phyloP scores from a whole-genome alignment of 1,284 basidiomycete species.

The Irpex rosettiformis region DNA sequence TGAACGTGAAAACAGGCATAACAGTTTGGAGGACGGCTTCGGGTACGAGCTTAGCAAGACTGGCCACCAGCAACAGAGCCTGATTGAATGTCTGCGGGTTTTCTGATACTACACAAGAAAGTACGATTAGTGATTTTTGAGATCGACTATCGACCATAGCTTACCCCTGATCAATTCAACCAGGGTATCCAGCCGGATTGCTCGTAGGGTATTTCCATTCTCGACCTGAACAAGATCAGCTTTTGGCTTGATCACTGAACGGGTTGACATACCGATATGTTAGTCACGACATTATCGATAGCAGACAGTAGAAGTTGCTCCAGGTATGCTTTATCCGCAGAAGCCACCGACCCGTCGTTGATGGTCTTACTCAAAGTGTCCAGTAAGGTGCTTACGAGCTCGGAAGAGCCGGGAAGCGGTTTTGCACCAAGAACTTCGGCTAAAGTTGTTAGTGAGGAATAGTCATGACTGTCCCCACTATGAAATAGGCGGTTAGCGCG shows the following conservation, averaged over 20 bases:
- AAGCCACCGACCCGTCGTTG: constrained; percentile 43
- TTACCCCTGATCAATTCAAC: constrained; percentile 84
- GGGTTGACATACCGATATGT: constrained; percentile 45
- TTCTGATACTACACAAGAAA: constrained; percentile 55
- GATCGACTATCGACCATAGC: too few species aligned
- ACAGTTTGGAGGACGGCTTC: constrained; percentile 92
- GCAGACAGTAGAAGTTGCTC: constrained; percentile 86
- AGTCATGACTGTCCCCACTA: constrained; percentile 19
- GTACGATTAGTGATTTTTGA: too few species aligned
- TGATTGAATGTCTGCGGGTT: constrained; percentile 97
- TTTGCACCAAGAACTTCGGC: constrained; percentile 71
- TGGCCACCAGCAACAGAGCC: constrained; percentile 87
- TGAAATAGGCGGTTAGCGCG: not conserved
- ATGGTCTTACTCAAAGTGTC: constrained; percentile 72
- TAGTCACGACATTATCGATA: constrained; percentile 66
- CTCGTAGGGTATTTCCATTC: constrained; percentile 11
- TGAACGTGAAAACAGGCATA: constrained; percentile 99
- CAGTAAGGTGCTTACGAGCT: constrained; percentile 72
- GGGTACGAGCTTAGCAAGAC: constrained; percentile 80
- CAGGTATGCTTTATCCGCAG: constrained; percentile 73
- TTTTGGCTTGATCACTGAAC: not conserved
- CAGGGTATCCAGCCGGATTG: constrained; percentile 73
- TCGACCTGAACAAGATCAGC: not conserved
- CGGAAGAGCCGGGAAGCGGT: constrained; percentile 62
- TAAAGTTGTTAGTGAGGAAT: constrained; percentile 53